Evolutionary conservation across 2,329 filamentous ascomycete genomes (phyloP).

Genomic region (Penicillium concentricum): DNA sequence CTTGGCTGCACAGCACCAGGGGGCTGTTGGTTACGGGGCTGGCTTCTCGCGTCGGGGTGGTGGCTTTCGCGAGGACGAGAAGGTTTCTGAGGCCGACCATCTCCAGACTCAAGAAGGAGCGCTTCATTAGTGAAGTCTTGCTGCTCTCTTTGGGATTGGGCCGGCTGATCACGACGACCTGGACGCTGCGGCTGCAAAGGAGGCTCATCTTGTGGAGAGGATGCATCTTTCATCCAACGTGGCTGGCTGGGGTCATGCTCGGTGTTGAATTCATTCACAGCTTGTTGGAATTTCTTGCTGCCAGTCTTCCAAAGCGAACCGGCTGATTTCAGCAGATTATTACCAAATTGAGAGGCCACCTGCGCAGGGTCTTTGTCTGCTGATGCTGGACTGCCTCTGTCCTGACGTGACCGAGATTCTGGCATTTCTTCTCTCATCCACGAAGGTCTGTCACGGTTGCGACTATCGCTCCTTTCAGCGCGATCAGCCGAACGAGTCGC

Average conservation of each 20-base stretch:
- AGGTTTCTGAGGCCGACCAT: conserved; percentile 28
- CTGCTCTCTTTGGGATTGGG: conserved; percentile 19
- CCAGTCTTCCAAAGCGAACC: conserved; percentile 94
- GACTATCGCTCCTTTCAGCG: conserved; percentile 27
- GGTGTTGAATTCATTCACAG: conserved; percentile 77
- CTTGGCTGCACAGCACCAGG: conserved; percentile 24
- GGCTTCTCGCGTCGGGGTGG: conserved; percentile 17
- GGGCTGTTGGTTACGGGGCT: conserved; percentile 24
- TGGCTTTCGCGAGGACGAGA: conserved; percentile 26
- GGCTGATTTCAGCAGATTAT: conserved; percentile 84
- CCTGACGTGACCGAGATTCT: conserved; percentile 25
- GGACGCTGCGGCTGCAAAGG: conserved; percentile 15
- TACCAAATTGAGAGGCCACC: conserved; percentile 77
- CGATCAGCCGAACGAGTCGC: conserved; percentile 17
- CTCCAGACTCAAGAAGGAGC: conserved; percentile 35
- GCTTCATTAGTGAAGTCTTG: conserved; percentile 59
- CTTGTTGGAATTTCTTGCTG: conserved; percentile 89
- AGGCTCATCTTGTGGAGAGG: conserved; percentile 25
- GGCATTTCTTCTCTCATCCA: conserved; percentile 61
- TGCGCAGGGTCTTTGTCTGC: conserved; percentile 74
- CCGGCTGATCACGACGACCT: conserved; percentile 23
- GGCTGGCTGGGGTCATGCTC: conserved; percentile 78
- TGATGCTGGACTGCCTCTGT: conserved; percentile 41
- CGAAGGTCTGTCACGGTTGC: conserved; percentile 47
- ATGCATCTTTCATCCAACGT: conserved; percentile 88